Conservation (phyloP, 2,329 filamentous ascomycete species). For the Fusarium udum region DNA sequence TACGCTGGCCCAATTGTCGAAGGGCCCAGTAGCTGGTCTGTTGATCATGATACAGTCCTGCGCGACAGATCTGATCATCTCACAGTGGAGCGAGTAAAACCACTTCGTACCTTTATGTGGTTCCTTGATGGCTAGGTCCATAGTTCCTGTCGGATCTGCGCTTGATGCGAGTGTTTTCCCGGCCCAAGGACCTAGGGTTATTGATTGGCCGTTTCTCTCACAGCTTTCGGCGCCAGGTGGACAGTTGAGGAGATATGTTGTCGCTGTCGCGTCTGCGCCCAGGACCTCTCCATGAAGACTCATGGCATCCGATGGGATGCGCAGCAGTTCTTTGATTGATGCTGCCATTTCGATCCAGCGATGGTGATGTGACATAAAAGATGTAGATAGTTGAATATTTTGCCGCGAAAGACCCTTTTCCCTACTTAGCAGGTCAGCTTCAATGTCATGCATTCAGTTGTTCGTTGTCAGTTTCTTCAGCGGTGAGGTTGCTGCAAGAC, state of each 20-base stretch:
- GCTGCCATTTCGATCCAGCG: constrained; percentile 1
- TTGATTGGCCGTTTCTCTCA: background rate
- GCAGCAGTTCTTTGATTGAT: background rate
- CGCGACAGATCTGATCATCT: background rate
- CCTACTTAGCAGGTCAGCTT: too few relatives aligned
- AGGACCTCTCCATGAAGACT: background rate
- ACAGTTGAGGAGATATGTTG: background rate
- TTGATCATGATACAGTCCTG: background rate
- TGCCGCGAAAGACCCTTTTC: too few relatives aligned
- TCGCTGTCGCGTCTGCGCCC: background rate
- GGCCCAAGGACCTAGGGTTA: background rate
- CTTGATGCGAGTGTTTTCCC: background rate
- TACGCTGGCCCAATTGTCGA: background rate
- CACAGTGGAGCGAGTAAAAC: background rate
- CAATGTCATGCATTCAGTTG: too few relatives aligned
- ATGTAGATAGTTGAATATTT: too few relatives aligned
- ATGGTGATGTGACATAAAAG: too few relatives aligned
- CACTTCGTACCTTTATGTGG: background rate
- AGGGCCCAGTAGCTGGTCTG: fast-evolving
- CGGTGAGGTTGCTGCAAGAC: too few relatives aligned
- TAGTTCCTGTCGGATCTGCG: background rate
- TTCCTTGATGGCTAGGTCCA: background rate
- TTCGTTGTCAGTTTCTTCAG: too few relatives aligned
- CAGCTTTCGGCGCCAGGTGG: background rate
- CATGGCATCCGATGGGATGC: background rate